phyloP scores from a whole-genome alignment of 176 grass and related monocot species.

The Aegilops speltoides region DNA sequence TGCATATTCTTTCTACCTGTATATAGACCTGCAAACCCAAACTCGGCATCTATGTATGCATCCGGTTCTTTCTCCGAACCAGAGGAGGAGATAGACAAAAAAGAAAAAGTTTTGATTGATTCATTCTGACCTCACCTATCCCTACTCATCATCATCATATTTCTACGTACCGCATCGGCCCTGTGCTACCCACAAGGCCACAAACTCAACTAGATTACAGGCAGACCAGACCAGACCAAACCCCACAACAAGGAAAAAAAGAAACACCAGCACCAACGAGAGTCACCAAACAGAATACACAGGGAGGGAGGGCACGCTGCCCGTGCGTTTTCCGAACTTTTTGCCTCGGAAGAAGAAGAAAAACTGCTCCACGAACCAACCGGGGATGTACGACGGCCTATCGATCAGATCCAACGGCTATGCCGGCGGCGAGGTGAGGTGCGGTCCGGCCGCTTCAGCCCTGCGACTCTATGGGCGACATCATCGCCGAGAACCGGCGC shows the following conservation, averaged over 20 bases:
- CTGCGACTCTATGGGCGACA: slow-evolving; percentile 66
- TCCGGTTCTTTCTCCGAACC: slow-evolving; percentile 31
- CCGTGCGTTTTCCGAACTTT: slow-evolving; percentile 15
- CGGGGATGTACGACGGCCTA: not conserved
- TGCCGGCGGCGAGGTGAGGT: slow-evolving; percentile 10
- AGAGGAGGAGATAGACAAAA: not conserved
- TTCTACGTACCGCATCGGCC: slow-evolving; percentile 27
- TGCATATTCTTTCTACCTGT: slow-evolving; percentile 26
- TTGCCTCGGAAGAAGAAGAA: slow-evolving; percentile 25
- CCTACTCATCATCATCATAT: slow-evolving; percentile 23
- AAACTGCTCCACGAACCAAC: slow-evolving; percentile 32
- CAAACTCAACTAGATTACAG: slow-evolving; percentile 56
- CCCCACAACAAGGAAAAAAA: slow-evolving; percentile 4
- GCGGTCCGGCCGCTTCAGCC: slow-evolving; percentile 31
- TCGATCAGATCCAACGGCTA: not conserved
- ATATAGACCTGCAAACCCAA: slow-evolving; percentile 42
- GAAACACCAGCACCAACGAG: slow-evolving; percentile 13
- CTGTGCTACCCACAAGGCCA: slow-evolving; percentile 37
- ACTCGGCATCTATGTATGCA: slow-evolving; percentile 27
- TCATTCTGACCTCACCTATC: slow-evolving; percentile 49
- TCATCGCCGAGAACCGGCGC: slow-evolving; percentile 80
- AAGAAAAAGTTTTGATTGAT: slow-evolving; percentile 38
- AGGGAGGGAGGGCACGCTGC: slow-evolving; percentile 14
- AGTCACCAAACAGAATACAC: slow-evolving; percentile 46
- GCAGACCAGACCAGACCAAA: slow-evolving; percentile 41